Percentiles rank a stretch among this genome's conserved stretches.
Conservation (phyloP, 1,284 basidiomycete genomes). For the Cutaneotrichosporon curvatum region DNA sequence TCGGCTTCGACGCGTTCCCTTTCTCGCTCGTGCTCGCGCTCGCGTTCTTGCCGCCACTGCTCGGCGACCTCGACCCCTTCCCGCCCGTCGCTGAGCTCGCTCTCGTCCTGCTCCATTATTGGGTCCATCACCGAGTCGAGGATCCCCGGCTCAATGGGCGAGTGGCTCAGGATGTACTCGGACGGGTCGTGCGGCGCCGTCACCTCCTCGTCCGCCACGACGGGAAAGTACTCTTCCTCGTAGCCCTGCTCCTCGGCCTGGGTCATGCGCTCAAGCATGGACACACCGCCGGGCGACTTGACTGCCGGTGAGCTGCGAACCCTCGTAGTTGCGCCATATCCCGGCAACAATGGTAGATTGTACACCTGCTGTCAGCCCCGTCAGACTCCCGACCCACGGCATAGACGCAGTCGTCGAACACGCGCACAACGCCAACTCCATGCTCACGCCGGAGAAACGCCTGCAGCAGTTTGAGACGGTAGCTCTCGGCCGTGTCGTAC, state of each 20-base stretch:
- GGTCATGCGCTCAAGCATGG: constrained; percentile 61
- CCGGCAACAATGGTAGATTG: constrained; percentile 81
- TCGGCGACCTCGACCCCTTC: background rate
- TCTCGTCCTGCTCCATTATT: constrained; percentile 1
- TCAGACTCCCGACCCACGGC: constrained; percentile 68
- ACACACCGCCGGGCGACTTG: constrained; percentile 55
- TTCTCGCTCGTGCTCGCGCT: background rate
- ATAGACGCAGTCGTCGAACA: constrained; percentile 90
- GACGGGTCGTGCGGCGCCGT: constrained; percentile 26
- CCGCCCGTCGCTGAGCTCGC: background rate
- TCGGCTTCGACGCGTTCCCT: background rate
- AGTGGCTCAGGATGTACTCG: constrained; percentile 42
- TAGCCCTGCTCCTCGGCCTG: constrained; percentile 87
- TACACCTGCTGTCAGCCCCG: constrained; percentile 62
- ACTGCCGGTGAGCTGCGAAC: constrained; percentile 72
- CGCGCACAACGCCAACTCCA: constrained; percentile 70
- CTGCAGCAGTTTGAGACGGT: constrained; percentile 67
- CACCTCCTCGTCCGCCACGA: constrained; percentile 19
- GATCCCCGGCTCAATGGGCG: constrained; percentile 22
- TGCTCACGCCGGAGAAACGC: constrained; percentile 88
- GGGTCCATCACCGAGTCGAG: constrained; percentile 6
- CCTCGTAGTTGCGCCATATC: constrained; percentile 77
- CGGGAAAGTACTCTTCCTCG: constrained; percentile 70
- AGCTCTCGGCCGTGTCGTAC: constrained; percentile 75
- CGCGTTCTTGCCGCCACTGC: background rate